Evolutionary conservation across 139 green algal species (phyloP).

Genomic region (Volvox africanus): DNA sequence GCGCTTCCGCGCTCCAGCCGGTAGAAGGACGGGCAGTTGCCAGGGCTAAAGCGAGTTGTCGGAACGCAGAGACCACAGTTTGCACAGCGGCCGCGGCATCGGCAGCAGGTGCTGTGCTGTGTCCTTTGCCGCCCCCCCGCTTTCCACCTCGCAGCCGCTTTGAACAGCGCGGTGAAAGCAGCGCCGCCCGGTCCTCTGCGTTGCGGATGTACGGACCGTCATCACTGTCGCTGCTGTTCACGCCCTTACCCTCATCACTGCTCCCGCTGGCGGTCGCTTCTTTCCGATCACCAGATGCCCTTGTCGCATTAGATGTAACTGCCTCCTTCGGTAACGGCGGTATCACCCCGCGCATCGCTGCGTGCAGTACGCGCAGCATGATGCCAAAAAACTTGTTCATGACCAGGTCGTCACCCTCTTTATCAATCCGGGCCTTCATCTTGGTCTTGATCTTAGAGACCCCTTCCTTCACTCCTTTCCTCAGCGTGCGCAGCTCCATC

Average conservation of each 20-base stretch:
- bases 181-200: background rate
- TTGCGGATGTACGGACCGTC: slow-evolving; percentile 34
- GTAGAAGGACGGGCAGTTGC: background rate
- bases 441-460: background rate
- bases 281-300: background rate
- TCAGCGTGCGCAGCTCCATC: background rate
- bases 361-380: slow-evolving; percentile 20
- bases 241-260: background rate
- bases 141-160: background rate
- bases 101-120: background rate
- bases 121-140: background rate
- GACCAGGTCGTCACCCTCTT: background rate
- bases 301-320: too few species aligned
- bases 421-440: background rate
- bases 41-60: background rate
- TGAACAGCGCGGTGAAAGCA: background rate
- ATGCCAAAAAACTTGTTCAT: background rate
- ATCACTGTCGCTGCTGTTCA: background rate
- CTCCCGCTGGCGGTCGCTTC: background rate
- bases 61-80: background rate
- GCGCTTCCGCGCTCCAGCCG: slow-evolving; percentile 22
- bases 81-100: background rate
- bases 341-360: slow-evolving; percentile 36
- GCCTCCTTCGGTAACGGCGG: background rate
- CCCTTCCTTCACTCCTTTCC: background rate